A percentile compares a stretch with the other conserved stretches of the same genome.
Conservation (phyloP, 371 early-diverging fungal species). For the Actinomortierella wolfii region DNA sequence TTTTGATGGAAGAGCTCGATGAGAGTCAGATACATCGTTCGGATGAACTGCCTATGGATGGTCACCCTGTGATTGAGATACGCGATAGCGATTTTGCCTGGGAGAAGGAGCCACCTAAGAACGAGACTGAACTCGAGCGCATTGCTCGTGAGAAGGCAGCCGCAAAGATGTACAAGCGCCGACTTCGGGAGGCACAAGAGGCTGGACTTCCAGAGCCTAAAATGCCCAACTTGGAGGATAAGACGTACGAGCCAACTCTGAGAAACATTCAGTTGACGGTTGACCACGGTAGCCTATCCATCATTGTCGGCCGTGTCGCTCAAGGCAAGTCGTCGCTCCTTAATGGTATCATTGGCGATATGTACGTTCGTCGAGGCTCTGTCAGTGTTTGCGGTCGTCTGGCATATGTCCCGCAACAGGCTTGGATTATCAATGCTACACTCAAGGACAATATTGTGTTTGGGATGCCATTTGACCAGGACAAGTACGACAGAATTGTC, state of each 20-base stretch:
- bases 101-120: constrained; percentile 9
- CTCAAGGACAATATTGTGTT: constrained; percentile 69
- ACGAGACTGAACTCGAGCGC: constrained; percentile 35
- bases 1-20: constrained; percentile 32
- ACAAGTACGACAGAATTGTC: constrained; percentile 49
- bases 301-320: constrained; percentile 39
- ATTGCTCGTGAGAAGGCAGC: constrained; percentile 16
- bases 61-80: neutral
- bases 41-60: no score
- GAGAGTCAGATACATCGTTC: no score
- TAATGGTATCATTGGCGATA: constrained; percentile 41
- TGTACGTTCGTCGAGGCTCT: constrained; percentile 25
- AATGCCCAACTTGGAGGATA: constrained; percentile 16
- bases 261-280: constrained; percentile 25
- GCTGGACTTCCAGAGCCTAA: constrained; percentile 32
- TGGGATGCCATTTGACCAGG: constrained; percentile 50
- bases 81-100: neutral
- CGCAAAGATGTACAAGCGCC: constrained; percentile 27
- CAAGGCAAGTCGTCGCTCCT: constrained; percentile 35
- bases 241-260: constrained; percentile 32
- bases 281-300: constrained; percentile 15
- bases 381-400: constrained; percentile 40
- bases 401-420: constrained; percentile 58
- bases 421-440: constrained; percentile 66
- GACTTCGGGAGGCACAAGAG: constrained; percentile 25